phyloP scores from a whole-genome alignment of 257 asterid species.

The Linaria vulgaris region DNA sequence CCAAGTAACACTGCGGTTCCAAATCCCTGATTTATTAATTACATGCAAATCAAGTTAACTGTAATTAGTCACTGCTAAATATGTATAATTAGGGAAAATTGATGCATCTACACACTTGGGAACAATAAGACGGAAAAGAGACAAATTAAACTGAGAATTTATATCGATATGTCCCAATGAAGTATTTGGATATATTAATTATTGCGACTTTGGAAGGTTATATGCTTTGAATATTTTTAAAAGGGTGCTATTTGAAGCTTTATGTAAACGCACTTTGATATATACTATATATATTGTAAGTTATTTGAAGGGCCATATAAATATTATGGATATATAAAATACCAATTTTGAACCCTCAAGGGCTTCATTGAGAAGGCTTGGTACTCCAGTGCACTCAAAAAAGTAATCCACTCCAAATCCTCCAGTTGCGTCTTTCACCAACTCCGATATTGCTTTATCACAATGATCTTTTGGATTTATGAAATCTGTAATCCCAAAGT shows the following conservation, averaged over 20 bases:
- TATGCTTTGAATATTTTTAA: no score
- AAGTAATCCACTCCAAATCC: conserved; percentile 74
- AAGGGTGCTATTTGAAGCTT: no score
- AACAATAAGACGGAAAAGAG: no score
- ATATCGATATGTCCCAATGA: no score
- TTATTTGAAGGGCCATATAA: background rate
- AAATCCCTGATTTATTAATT: conserved; percentile 48
- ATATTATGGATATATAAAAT: background rate
- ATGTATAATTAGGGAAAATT: no score
- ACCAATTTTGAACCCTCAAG: conserved; percentile 70
- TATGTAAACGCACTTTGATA: no score
- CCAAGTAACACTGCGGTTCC: conserved; percentile 45
- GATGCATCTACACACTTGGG: no score
- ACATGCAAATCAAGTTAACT: no score
- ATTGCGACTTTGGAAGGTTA: no score
- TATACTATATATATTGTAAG: background rate
- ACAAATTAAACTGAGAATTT: no score
- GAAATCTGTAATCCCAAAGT: conserved; percentile 68
- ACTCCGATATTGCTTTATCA: conserved; percentile 50
- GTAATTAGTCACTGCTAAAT: no score
- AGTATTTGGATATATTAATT: no score
- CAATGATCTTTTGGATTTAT: conserved; percentile 53
- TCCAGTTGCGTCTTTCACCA: conserved; percentile 63
- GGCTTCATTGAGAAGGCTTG: conserved; percentile 61
- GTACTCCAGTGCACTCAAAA: conserved; percentile 71